A percentile compares a stretch with the other conserved stretches of the same genome.
These are phyloP conservation scores for Xylariaceae sp. DNA, from an alignment of 2,329 filamentous ascomycete species.

Conservation along the genomic window DNA sequence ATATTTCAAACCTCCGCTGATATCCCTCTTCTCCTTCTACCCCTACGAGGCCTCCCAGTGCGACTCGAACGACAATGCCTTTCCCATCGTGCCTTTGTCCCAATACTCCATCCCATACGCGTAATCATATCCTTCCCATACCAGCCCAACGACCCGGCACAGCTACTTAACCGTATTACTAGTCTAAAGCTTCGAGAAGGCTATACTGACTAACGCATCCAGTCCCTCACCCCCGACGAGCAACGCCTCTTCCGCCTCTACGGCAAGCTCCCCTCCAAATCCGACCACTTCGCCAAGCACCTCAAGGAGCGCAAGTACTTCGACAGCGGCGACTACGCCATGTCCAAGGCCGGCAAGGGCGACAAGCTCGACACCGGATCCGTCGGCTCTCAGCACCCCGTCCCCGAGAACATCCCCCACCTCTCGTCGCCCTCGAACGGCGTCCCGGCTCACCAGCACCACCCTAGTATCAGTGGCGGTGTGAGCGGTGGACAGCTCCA, in stretches of 20 bases:
- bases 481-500: conserved; percentile 43
- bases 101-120: not conserved
- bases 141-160: too few relatives aligned
- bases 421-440: conserved; percentile 63
- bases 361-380: conserved; percentile 89
- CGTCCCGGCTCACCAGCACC: conserved; percentile 34
- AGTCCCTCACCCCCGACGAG: conserved; percentile 93
- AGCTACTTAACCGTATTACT: too few relatives aligned
- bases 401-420: conserved; percentile 93
- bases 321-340: conserved; percentile 92
- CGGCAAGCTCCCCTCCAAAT: conserved; percentile 94
- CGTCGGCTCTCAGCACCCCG: conserved; percentile 91
- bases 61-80: not conserved
- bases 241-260: conserved; percentile 96
- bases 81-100: not conserved
- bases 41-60: not conserved
- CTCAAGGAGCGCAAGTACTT: conserved; percentile 99
- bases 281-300: conserved; percentile 95
- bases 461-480: conserved; percentile 35
- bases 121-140: too few relatives aligned
- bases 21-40: not conserved
- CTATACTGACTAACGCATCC: conserved; percentile 12
- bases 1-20: conserved; percentile 3
- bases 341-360: conserved; percentile 96
- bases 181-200: not conserved